These are phyloP conservation scores for Mytilinidion resinicola DNA, from an alignment of 495 filamentous ascomycete species.

Conservation along the genomic window DNA sequence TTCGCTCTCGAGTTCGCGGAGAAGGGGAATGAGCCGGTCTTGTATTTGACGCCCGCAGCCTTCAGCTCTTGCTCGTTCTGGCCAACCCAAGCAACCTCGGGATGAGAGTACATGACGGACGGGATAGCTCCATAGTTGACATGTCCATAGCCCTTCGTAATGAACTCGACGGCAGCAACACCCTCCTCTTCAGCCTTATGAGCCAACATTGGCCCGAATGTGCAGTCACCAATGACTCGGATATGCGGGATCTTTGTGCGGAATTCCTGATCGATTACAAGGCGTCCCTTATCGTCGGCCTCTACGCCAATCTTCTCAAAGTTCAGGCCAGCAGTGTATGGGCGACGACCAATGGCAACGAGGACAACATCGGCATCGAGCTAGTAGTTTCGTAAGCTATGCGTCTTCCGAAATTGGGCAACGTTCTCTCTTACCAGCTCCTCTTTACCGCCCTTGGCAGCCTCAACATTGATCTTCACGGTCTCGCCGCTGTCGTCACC, in stretches of 20 bases:
- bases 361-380: constrained; percentile 94
- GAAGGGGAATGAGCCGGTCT: constrained; percentile 90
- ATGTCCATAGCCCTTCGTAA: constrained; percentile 94
- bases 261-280: constrained; percentile 97
- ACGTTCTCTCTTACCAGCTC: constrained; percentile 57
- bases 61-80: constrained; percentile 97
- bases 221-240: constrained; percentile 91
- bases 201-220: constrained; percentile 97
- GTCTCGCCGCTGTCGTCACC: constrained; percentile 73
- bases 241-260: constrained; percentile 96
- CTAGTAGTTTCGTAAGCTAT: constrained; percentile 38
- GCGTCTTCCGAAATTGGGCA: no score
- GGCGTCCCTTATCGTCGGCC: constrained; percentile 84
- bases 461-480: constrained; percentile 76
- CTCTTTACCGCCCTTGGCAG: constrained; percentile 92
- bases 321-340: constrained; percentile 85
- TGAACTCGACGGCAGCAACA: constrained; percentile 89
- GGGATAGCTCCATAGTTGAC: constrained; percentile 99
- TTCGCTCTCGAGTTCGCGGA: constrained; percentile 95
- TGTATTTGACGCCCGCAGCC: constrained; percentile 81
- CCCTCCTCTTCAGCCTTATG: constrained; percentile 99
- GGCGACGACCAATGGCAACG: constrained; percentile 90
- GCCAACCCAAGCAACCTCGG: constrained; percentile 97
- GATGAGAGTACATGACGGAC: constrained; percentile 98
- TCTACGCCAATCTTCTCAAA: constrained; percentile 94